Conservation (phyloP, 495 filamentous ascomycete genomes). For the Barbatosphaeria neglecta region DNA sequence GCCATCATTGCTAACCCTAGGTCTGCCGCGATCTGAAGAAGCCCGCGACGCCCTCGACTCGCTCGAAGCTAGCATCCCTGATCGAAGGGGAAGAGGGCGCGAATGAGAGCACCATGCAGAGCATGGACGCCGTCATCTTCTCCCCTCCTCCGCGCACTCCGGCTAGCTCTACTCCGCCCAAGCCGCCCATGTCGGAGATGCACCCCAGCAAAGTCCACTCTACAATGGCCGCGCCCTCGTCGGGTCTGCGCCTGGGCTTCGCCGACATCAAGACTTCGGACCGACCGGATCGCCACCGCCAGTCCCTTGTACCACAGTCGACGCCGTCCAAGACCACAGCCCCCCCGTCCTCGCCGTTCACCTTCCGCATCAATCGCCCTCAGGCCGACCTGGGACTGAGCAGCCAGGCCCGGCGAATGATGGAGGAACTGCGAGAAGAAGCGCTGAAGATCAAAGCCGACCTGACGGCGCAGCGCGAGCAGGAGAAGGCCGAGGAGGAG, state of each 20-base stretch:
- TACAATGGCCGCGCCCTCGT: slow-evolving; percentile 58
- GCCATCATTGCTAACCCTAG: slow-evolving; percentile 8
- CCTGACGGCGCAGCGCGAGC: slow-evolving; percentile 44
- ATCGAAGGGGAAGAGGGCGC: slow-evolving; percentile 27
- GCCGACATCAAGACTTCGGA: slow-evolving; percentile 40
- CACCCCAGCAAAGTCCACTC: slow-evolving; percentile 64
- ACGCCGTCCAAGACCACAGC: slow-evolving; percentile 37
- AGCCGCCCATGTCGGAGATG: slow-evolving; percentile 58
- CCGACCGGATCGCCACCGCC: slow-evolving; percentile 18
- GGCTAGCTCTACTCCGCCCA: slow-evolving; percentile 29
- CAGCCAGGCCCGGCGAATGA: slow-evolving; percentile 61
- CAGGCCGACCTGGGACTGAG: slow-evolving; percentile 48
- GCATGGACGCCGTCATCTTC: slow-evolving; percentile 23
- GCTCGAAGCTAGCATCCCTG: slow-evolving; percentile 29
- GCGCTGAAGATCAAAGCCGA: slow-evolving; percentile 55
- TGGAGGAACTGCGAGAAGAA: slow-evolving; percentile 63
- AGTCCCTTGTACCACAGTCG: slow-evolving; percentile 17
- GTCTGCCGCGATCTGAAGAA: slow-evolving; percentile 8
- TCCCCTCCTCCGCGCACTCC: slow-evolving; percentile 36
- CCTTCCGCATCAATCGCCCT: slow-evolving; percentile 56
- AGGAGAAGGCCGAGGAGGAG: slow-evolving; percentile 26
- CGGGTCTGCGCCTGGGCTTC: slow-evolving; percentile 56
- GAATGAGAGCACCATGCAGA: slow-evolving; percentile 7
- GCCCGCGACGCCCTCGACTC: slow-evolving; percentile 3
- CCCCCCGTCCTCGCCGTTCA: slow-evolving; percentile 50